Base-by-base conservation (phyloP, 2,329 filamentous ascomycete genomes). In the Mollisiaceae sp. region DNA sequence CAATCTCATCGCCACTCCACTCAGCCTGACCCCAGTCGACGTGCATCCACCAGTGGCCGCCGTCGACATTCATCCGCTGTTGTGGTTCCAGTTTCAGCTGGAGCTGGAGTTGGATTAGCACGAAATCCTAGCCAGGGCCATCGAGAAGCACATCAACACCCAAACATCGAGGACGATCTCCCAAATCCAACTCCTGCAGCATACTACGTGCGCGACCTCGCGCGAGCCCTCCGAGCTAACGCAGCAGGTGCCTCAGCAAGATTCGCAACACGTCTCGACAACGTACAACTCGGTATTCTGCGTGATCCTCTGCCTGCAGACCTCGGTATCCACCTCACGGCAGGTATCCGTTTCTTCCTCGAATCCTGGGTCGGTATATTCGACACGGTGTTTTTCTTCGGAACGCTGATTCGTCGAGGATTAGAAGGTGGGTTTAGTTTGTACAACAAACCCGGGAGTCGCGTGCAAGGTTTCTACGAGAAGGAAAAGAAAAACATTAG, bases 321-420 rank as follows among this genome's bases (percentile, higher is more conserved):
- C 50, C 9, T 54, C 5, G 24, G 8, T 18, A 5, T 14, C 24
- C 22, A 54, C 12, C 4, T 11, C 18, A 54, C 50, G 8, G 50
- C 50, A 3, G 50, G 32, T 18, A 54, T 54, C 15, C 50, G 50
- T 14, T 12, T 4, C 5, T 54, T 32, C 24, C 50, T 54, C 27
- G 24, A 54, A 32, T 18, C 22, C 1, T 54, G 50, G 50, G 22
- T 54, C 27, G 50, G 50, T 8, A 54, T 54, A 8, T 12, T 54
- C 4, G 50, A 54, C 24, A 54, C 27, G 4, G 50, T 54, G 14
- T 54, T 54, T 24, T 54, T 54, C 18, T 54, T 54, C 50, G 50
- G 27, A 12, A 15, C 11, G 24, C 18, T 54, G 3, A 35, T 54
- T 54, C 50, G 50, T 32, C 11, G n/a, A 15, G 50, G 50, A 15